These are phyloP conservation scores for Patellaria atrata DNA, from an alignment of 495 filamentous ascomycete species.

Conservation along the genomic window DNA sequence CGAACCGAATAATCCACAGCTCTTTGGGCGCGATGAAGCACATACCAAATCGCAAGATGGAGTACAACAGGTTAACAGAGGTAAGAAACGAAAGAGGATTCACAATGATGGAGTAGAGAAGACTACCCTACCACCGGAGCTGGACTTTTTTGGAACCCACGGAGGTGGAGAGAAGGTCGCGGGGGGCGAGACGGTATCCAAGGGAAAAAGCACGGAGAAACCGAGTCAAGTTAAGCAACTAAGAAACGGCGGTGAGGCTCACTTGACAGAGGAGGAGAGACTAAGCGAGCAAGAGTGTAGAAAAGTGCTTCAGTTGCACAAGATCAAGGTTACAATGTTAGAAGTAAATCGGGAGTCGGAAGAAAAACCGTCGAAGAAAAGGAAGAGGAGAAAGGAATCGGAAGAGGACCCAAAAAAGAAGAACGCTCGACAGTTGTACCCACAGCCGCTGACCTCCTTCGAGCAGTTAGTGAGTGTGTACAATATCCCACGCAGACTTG, in stretches of 20 bases:
- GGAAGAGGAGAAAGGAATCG: slow-evolving; percentile 27
- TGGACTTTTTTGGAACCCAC: slow-evolving; percentile 25
- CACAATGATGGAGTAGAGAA: slow-evolving; percentile 3
- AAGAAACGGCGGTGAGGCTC: slow-evolving; percentile 2
- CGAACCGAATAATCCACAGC: slow-evolving; percentile 37
- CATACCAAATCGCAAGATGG: background rate
- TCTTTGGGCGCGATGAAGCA: slow-evolving; percentile 33
- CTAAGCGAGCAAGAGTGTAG: slow-evolving; percentile 53
- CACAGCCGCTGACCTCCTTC: slow-evolving; percentile 68
- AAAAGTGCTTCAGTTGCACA: slow-evolving; percentile 63
- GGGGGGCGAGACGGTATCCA: background rate
- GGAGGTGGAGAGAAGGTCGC: background rate
- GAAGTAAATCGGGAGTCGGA: slow-evolving; percentile 13
- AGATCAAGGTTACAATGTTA: slow-evolving; percentile 71
- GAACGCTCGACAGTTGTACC: slow-evolving; percentile 46
- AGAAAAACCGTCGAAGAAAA: slow-evolving; percentile 1
- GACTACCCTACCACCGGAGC: slow-evolving; percentile 9
- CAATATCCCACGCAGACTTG: slow-evolving; percentile 52
- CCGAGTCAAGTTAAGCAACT: background rate
- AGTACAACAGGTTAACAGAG: slow-evolving; percentile 16
- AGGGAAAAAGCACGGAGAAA: slow-evolving; percentile 3
- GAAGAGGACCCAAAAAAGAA: slow-evolving; percentile 30
- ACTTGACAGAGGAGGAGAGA: background rate
- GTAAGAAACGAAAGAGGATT: slow-evolving; percentile 25
- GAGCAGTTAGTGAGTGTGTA: slow-evolving; percentile 53